Evolutionary conservation across 129 eudicot genomes (phyloP), one percentile per base, ranked within the genome.

Genomic region (Artemisia tridentata): DNA sequence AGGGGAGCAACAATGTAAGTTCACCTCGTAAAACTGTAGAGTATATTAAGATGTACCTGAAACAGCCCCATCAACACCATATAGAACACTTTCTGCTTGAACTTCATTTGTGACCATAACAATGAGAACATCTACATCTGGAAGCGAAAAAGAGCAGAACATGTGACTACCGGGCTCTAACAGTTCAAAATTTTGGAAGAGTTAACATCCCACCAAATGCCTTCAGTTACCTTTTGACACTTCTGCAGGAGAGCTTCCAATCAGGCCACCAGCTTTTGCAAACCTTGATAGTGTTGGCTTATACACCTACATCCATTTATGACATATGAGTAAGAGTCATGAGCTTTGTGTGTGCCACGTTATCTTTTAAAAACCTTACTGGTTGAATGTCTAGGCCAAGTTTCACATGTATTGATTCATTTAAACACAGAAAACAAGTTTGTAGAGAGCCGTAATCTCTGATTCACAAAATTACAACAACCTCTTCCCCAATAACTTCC

Each of bases 31-130:
- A 13, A 65, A 47, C 47, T 45, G 63, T 65, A 68, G 45, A 17
- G 48, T 63, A 3, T 31, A 29, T 69, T 14, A 41, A 69, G 19
- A 20, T 48, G 17, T 80, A 93, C 98, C 97, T 85, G 85, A 72
- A 41, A 93, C 87, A 61, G 96, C 96, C 68, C 97, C 96, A 50
- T 66, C 78, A 60, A 82, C 91, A 49, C 99, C 99, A 80, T 85
- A 93, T 41, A 93, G 91, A 84, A 90, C 91, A 85, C 87, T 82
- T 81, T 95, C 99, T 63, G 96, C 99, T 81, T 95, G 99, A 87
- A 69, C 78, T 90, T 95, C 99, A 78, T 95, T 95, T 66, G 99
- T 90, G 65, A 95, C 99, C 99, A 95, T 95, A 49, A 95, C 69
- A 51, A 95, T 72, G 78, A 95, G 86, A 78, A 95, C 84, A 57